These are phyloP conservation scores for Geoglossum cookeanum DNA, from an alignment of 2,329 filamentous ascomycete genomes.

Conservation along the genomic window DNA sequence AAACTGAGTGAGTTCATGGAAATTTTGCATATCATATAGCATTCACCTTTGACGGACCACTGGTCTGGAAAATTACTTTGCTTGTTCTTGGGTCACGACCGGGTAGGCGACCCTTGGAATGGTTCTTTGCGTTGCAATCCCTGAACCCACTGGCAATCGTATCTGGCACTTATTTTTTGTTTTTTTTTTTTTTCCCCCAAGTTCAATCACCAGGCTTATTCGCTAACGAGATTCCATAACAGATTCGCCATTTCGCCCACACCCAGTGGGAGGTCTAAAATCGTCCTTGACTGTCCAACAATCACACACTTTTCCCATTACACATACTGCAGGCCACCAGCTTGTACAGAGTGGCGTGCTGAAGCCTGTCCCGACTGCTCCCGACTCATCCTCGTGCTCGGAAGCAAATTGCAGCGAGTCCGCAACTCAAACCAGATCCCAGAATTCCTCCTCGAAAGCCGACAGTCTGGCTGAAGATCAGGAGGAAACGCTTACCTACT, in stretches of 20 bases:
- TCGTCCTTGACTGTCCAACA: neutral
- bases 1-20: neutral
- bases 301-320: neutral
- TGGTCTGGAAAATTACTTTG: neutral
- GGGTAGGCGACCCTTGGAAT: neutral
- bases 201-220: neutral
- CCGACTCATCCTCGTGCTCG: neutral
- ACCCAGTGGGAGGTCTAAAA: neutral
- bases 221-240: neutral
- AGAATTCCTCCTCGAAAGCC: neutral
- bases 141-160: neutral
- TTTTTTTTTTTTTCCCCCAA: neutral
- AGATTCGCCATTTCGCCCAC: neutral
- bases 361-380: neutral
- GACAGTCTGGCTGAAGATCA: constrained; percentile 3
- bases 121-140: neutral
- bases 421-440: neutral
- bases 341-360: neutral
- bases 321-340: neutral
- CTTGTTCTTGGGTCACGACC: neutral
- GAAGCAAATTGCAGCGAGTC: neutral
- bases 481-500: constrained; percentile 1
- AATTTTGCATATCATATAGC: neutral
- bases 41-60: neutral
- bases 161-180: neutral